Percentiles rank a stretch among this genome's conserved stretches.
Evolutionary conservation across 495 filamentous ascomycete genomes (phyloP).

Genomic region (Chaetomidium leptoderma): DNA sequence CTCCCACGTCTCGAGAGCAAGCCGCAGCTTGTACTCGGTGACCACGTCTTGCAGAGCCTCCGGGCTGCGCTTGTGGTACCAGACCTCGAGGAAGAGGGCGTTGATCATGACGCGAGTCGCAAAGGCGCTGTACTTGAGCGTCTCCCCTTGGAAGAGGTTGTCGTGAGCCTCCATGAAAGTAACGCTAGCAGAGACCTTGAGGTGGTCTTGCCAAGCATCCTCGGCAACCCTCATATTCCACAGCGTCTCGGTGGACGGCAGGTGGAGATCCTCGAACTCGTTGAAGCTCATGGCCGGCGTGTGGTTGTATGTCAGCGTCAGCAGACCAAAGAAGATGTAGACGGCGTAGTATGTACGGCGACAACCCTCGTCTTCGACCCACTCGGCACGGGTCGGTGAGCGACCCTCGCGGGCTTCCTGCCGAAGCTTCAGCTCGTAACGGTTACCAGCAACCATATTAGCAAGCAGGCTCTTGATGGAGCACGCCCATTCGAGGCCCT

Average conservation of each 20-base stretch:
- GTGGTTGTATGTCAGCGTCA: slow-evolving; percentile 96
- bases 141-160: slow-evolving; percentile 88
- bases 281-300: slow-evolving; percentile 95
- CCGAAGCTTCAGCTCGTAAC: slow-evolving; percentile 90
- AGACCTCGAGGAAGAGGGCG: slow-evolving; percentile 95
- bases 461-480: slow-evolving; percentile 96
- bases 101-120: slow-evolving; percentile 99
- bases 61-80: slow-evolving; percentile 96
- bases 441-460: slow-evolving; percentile 97
- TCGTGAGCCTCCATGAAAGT: slow-evolving; percentile 93
- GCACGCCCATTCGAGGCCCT: slow-evolving; percentile 96
- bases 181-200: slow-evolving; percentile 63
- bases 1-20: slow-evolving; percentile 97
- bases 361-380: slow-evolving; percentile 96
- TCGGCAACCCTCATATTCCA: slow-evolving; percentile 85
- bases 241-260: slow-evolving; percentile 89
- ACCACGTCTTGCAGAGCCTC: slow-evolving; percentile 95
- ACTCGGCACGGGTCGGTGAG: slow-evolving; percentile 76
- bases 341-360: slow-evolving; percentile 98
- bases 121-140: slow-evolving; percentile 91
- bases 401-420: slow-evolving; percentile 79
- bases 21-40: slow-evolving; percentile 94
- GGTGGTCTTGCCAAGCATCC: slow-evolving; percentile 77
- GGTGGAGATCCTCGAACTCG: slow-evolving; percentile 87
- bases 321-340: slow-evolving; percentile 96